A percentile compares a stretch with the other conserved stretches of the same genome.
Evolutionary conservation across 1,284 basidiomycete species (phyloP).

Genomic region (Rhodofomes roseus): DNA sequence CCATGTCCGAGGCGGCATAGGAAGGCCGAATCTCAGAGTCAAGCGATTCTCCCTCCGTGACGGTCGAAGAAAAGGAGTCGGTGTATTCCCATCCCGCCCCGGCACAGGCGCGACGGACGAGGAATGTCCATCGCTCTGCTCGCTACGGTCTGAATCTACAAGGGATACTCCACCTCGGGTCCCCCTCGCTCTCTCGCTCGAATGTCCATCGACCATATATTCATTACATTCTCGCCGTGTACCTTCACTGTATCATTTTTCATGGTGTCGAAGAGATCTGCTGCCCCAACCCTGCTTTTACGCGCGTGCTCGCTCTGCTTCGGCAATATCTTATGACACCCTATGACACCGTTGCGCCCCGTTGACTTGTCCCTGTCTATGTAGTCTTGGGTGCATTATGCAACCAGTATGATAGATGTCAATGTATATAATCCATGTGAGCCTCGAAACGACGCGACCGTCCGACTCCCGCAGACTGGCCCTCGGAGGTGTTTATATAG

Average conservation of each 20-base stretch:
- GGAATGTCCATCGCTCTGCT: background rate
- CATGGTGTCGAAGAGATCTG: background rate
- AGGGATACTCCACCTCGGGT: background rate
- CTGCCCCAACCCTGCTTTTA: background rate
- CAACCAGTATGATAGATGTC: background rate
- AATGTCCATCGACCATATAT: background rate
- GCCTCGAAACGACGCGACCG: background rate
- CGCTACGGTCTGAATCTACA: background rate
- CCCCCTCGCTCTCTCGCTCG: background rate
- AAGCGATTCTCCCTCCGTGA: no score
- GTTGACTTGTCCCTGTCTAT: background rate
- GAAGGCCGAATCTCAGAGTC: background rate
- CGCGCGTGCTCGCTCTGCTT: background rate
- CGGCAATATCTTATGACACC: background rate
- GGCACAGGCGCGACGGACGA: background rate
- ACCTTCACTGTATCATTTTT: background rate
- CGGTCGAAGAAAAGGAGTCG: background rate
- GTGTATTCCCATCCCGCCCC: background rate
- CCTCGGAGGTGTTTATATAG: background rate
- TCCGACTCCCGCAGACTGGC: background rate
- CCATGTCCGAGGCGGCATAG: slow-evolving; percentile 41
- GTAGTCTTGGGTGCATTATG: slow-evolving; percentile 1
- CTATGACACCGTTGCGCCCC: background rate
- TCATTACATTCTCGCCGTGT: background rate
- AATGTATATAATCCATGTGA: slow-evolving; percentile 8